Evolutionary conservation across 495 filamentous ascomycete species (phyloP).

Genomic region (Talaromyces stipitatus): DNA sequence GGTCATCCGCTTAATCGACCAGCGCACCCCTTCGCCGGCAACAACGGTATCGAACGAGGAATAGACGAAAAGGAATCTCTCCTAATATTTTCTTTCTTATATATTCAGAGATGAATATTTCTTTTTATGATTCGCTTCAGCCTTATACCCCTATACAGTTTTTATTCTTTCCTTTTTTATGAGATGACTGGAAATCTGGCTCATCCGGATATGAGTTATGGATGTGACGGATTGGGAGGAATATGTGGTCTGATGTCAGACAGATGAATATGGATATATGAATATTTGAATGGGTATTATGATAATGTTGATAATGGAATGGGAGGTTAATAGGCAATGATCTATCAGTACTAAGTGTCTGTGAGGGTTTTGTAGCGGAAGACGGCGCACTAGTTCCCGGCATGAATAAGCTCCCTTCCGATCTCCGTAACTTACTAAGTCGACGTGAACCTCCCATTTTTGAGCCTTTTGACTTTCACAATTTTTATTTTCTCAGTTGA

Average conservation of each 20-base stretch:
- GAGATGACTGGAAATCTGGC: slow-evolving; percentile 53
- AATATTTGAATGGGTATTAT: too few species aligned
- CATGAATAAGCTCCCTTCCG: not conserved
- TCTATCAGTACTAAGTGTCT: not conserved
- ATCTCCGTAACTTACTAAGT: too few species aligned
- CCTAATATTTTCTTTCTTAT: not conserved
- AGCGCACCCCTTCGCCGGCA: not conserved
- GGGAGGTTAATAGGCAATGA: not conserved
- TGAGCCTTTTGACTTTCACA: not conserved
- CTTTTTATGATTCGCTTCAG: slow-evolving; percentile 12
- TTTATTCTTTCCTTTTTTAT: slow-evolving; percentile 13
- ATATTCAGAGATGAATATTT: slow-evolving; percentile 2
- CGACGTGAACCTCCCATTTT: not conserved
- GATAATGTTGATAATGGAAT: not conserved
- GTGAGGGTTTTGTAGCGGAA: not conserved
- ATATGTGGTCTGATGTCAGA: not conserved
- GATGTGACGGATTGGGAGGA: not conserved
- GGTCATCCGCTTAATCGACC: slow-evolving; percentile 1
- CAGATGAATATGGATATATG: not conserved
- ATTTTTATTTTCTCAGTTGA: not conserved
- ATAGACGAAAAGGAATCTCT: not conserved
- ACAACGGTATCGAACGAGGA: not conserved
- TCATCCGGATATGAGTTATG: not conserved
- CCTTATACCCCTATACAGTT: slow-evolving; percentile 18
- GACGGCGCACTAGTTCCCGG: not conserved